Conservation (phyloP, 2,329 filamentous ascomycete genomes). For the Aspergillus luchuensis region DNA sequence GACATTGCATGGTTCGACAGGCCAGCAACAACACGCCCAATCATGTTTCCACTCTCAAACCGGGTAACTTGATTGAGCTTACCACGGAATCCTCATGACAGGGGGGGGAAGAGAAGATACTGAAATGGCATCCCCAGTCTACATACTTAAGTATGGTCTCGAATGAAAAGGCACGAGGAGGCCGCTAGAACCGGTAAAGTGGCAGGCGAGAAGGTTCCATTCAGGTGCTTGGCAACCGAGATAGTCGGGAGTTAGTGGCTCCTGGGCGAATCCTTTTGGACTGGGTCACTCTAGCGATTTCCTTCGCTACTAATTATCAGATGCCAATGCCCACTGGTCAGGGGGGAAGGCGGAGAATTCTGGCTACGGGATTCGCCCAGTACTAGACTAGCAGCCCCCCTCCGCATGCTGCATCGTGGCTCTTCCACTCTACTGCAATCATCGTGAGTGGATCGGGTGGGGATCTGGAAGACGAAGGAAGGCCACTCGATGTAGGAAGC, state of each 20-base stretch:
- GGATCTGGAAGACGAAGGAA: slow-evolving; percentile 1
- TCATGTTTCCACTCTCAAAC: too few species aligned
- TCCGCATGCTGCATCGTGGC: slow-evolving; percentile 1
- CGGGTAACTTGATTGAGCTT: not conserved
- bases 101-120: not conserved
- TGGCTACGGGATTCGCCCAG: slow-evolving; percentile 3
- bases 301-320: slow-evolving; percentile 6
- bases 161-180: slow-evolving; percentile 15
- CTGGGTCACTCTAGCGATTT: slow-evolving; percentile 4
- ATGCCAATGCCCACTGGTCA: slow-evolving; percentile 9
- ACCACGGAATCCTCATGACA: not conserved
- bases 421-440: slow-evolving; percentile 5
- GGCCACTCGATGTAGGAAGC: slow-evolving; percentile 1
- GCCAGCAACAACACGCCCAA: not conserved
- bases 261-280: slow-evolving; percentile 18
- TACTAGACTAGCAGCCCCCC: not conserved
- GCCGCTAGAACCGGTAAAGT: slow-evolving; percentile 12
- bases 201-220: slow-evolving; percentile 3
- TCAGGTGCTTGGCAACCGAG: slow-evolving; percentile 11
- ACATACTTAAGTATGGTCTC: slow-evolving; percentile 1
- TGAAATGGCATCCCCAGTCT: not conserved
- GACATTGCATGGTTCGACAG: not conserved
- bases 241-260: slow-evolving; percentile 16
- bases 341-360: slow-evolving; percentile 12
- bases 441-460: slow-evolving; percentile 8